Percentiles rank a stretch among this genome's conserved stretches.
phyloP scores from a whole-genome alignment of 306 rosid species.

The Trichosanthes cucumerina region DNA sequence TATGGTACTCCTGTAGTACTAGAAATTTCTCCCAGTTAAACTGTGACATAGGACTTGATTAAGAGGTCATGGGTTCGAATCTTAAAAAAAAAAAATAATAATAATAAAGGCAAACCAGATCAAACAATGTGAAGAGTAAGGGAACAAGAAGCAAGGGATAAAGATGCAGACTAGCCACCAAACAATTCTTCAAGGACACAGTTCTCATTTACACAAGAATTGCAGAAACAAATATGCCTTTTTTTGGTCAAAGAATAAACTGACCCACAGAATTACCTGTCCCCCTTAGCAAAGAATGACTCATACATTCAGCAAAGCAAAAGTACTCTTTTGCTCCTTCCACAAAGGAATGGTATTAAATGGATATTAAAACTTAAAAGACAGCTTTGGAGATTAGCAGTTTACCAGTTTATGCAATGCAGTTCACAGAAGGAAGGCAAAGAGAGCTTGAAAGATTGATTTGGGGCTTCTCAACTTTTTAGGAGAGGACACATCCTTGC shows the following conservation, averaged over 20 bases:
- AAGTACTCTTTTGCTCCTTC: not conserved
- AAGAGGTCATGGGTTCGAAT: too few relatives aligned
- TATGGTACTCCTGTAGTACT: too few relatives aligned
- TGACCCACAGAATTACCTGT: not conserved
- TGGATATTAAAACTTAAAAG: not conserved
- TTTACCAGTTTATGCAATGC: conserved; percentile 1
- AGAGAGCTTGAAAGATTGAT: conserved; percentile 76
- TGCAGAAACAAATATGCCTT: not conserved
- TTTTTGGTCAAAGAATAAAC: not conserved
- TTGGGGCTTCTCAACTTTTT: conserved; percentile 46
- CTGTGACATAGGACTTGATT: too few relatives aligned
- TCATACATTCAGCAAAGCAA: not conserved
- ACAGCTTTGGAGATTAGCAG: not conserved
- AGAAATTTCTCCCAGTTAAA: too few relatives aligned
- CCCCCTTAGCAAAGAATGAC: not conserved
- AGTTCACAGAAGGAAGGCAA: conserved; percentile 72
- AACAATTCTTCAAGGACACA: not conserved
- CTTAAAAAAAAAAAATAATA: too few relatives aligned
- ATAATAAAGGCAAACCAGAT: not conserved
- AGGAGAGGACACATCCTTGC: conserved; percentile 21
- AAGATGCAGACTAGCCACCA: not conserved
- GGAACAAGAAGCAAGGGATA: not conserved
- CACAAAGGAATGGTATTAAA: not conserved
- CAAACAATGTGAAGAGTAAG: not conserved
- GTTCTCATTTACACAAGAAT: conserved; percentile 6